Conservation (phyloP, 2,329 filamentous ascomycete genomes). For the Ceratocystis lukuohia region DNA sequence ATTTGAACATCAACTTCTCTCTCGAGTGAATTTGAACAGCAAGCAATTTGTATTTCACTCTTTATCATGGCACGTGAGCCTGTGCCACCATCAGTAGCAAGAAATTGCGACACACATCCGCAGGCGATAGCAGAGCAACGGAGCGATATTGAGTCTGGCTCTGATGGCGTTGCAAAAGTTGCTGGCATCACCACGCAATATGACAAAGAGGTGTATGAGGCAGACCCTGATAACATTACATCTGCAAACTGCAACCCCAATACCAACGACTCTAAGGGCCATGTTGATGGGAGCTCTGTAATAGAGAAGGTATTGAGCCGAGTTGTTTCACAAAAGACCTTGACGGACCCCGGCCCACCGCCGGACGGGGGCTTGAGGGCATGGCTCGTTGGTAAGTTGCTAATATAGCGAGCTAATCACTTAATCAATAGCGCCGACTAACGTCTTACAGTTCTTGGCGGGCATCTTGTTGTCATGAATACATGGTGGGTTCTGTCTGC, state of each 20-base stretch:
- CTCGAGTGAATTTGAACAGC: background rate
- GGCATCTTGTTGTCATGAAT: conserved; percentile 37
- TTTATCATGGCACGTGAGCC: background rate
- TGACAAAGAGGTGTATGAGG: conserved; percentile 5
- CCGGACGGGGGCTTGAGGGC: conserved; percentile 38
- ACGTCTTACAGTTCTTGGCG: conserved; percentile 21
- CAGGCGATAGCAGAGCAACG: background rate
- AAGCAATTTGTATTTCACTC: background rate
- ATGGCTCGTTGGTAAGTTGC: conserved; percentile 33
- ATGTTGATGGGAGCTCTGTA: conserved; percentile 3
- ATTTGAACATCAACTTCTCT: too few relatives aligned
- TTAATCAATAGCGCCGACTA: background rate
- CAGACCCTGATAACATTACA: background rate
- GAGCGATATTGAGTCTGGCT: background rate
- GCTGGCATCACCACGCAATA: background rate
- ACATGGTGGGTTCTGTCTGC: conserved; percentile 31
- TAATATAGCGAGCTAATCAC: background rate
- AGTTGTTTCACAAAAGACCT: conserved; percentile 21
- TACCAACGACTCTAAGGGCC: background rate
- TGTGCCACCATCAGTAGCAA: background rate
- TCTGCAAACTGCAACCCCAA: background rate
- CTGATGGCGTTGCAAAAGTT: conserved; percentile 9
- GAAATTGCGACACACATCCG: background rate
- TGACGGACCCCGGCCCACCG: conserved; percentile 33
- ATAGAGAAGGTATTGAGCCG: conserved; percentile 11